Evolutionary conservation across 345 rosid genomes (phyloP).

Genomic region (Microthlaspi erraticum): DNA sequence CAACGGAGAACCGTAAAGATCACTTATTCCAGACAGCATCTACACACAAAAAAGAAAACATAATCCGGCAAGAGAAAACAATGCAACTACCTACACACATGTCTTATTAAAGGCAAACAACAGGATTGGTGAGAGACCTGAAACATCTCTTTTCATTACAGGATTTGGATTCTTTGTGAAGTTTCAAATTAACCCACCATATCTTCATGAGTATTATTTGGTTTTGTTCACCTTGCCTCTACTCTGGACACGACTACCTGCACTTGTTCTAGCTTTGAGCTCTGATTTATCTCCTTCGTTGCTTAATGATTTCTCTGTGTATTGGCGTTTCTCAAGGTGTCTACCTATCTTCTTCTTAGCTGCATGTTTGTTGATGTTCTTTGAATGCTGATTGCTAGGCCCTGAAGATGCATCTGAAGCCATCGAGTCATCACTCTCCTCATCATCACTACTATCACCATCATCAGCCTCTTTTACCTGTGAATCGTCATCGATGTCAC

Average conservation of each 20-base stretch:
- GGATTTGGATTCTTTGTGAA: conserved; percentile 29
- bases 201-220: conserved; percentile 31
- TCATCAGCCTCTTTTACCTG: conserved; percentile 27
- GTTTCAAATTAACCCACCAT: conserved; percentile 3
- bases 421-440: conserved; percentile 74
- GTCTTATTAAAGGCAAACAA: conserved; percentile 44
- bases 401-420: conserved; percentile 81
- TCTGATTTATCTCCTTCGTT: conserved; percentile 45
- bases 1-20: conserved; percentile 39
- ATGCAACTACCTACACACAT: conserved; percentile 34
- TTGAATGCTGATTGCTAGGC: conserved; percentile 53
- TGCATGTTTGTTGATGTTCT: conserved; percentile 45
- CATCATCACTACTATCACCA: conserved; percentile 31
- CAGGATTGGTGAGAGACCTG: conserved; percentile 38
- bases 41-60: conserved; percentile 24
- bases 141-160: conserved; percentile 27
- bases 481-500: conserved; percentile 25
- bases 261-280: conserved; percentile 47
- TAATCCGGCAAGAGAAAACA: conserved; percentile 39
- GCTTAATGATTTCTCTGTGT: conserved; percentile 36
- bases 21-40: conserved; percentile 32
- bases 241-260: conserved; percentile 53
- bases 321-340: conserved; percentile 40
- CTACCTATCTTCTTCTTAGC: conserved; percentile 8
- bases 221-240: conserved; percentile 53